phyloP scores from a whole-genome alignment of 2,329 filamentous ascomycete species.

The Alternaria ethzedia region DNA sequence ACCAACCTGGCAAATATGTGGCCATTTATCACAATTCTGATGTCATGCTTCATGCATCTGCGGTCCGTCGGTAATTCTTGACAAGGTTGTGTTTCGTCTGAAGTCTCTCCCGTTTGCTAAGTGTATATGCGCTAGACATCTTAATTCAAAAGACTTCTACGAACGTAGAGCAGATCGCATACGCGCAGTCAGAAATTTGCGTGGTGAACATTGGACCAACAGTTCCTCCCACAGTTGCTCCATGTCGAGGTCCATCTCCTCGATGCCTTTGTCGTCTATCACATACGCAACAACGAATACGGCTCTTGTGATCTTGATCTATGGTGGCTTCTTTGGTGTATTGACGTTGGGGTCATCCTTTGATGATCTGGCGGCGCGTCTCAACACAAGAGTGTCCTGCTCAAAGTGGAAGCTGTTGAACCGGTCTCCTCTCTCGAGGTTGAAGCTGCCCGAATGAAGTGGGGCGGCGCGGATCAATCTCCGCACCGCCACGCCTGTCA shows the following conservation, averaged over 20 bases:
- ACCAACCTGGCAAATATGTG: background rate
- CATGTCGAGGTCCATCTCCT: background rate
- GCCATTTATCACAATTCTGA: background rate
- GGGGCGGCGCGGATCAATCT: constrained; percentile 18
- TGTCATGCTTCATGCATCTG: background rate
- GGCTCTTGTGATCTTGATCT: background rate
- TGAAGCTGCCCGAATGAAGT: constrained; percentile 1
- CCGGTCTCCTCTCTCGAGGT: background rate
- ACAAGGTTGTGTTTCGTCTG: background rate
- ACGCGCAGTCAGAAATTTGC: background rate
- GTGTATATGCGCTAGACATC: background rate
- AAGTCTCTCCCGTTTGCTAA: background rate
- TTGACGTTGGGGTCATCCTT: background rate
- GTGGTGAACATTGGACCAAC: background rate
- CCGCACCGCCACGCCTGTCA: constrained; percentile 10
- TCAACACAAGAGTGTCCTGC: background rate
- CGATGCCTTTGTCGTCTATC: background rate
- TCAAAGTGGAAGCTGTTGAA: background rate
- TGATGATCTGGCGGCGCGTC: background rate
- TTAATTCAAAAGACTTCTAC: background rate
- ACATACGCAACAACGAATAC: background rate
- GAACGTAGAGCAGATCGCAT: background rate
- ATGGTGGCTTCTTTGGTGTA: background rate
- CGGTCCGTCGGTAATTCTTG: background rate
- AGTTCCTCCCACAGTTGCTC: background rate